A percentile compares a stretch with the other conserved stretches of the same genome.
Conservation (phyloP, 2,329 filamentous ascomycete genomes). For the Trichoderma sp. region DNA sequence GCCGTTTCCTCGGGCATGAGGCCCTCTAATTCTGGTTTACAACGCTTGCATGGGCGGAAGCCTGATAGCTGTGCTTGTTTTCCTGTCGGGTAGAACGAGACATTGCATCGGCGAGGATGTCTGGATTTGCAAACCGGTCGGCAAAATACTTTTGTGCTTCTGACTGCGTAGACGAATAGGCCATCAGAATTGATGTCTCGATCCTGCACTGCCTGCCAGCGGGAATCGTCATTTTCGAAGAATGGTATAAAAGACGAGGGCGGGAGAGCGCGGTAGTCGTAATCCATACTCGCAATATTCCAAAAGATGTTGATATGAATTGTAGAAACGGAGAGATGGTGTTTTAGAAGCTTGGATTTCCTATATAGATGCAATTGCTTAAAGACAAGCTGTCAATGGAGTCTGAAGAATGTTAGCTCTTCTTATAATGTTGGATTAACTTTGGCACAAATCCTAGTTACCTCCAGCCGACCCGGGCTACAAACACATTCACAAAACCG, state of each 20-base stretch:
- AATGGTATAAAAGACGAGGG: background rate
- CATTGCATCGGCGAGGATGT: conserved; percentile 2
- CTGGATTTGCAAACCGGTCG: conserved; percentile 8
- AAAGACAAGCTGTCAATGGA: background rate
- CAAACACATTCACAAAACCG: background rate
- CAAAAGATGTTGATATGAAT: background rate
- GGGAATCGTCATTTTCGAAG: background rate
- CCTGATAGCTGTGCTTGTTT: background rate
- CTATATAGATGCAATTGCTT: background rate
- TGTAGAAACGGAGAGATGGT: background rate
- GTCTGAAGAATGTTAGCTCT: background rate
- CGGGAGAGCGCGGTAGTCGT: background rate
- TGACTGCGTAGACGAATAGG: background rate
- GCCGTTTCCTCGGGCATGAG: background rate
- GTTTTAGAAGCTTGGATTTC: background rate
- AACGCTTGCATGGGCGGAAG: background rate
- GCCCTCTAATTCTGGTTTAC: background rate
- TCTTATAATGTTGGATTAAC: background rate
- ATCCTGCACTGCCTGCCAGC: conserved; percentile 3
- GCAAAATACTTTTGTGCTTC: conserved; percentile 5
- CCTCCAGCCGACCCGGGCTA: background rate
- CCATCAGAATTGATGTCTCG: background rate
- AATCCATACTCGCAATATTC: background rate
- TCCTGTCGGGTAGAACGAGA: background rate
- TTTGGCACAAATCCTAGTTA: background rate